phyloP scores from a whole-genome alignment of 2,329 filamentous ascomycete species.

The Cercospora beticola region DNA sequence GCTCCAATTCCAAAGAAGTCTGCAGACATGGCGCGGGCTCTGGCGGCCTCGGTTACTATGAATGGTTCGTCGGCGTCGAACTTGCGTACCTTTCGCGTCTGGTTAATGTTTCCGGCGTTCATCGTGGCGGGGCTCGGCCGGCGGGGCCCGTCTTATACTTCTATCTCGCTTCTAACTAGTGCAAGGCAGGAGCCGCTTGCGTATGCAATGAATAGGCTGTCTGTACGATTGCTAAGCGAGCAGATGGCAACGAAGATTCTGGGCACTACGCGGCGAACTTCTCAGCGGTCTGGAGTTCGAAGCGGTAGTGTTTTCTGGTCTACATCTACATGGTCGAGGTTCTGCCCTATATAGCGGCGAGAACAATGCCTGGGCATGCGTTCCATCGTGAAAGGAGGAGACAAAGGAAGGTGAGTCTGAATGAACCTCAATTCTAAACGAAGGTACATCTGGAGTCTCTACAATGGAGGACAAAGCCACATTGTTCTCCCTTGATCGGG shows the following conservation, averaged over 20 bases:
- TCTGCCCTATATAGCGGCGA: neutral
- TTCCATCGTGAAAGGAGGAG: neutral
- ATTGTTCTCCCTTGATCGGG: neutral
- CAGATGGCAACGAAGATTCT: conserved; percentile 26
- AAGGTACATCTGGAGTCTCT: neutral
- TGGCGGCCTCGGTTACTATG: neutral
- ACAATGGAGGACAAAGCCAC: neutral
- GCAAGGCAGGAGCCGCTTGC: conserved; percentile 1
- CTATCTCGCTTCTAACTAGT: neutral
- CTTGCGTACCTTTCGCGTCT: conserved; percentile 50
- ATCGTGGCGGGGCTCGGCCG: conserved; percentile 9
- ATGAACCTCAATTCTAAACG: neutral
- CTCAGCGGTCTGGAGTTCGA: neutral
- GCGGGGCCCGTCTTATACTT: neutral
- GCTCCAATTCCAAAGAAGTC: conserved; percentile 84
- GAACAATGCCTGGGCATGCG: neutral
- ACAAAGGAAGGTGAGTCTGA: neutral
- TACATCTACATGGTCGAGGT: neutral
- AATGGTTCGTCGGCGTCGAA: neutral
- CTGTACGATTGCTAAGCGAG: conserved; percentile 18
- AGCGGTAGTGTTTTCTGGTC: neutral
- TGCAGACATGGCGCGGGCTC: neutral
- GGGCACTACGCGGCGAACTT: conserved; percentile 8
- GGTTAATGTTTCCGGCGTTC: conserved; percentile 13
- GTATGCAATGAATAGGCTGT: conserved; percentile 13